Evolutionary conservation across 441 rosid genomes (phyloP), one percentile per base, ranked within the genome.

Genomic region (Populus hybrid): DNA sequence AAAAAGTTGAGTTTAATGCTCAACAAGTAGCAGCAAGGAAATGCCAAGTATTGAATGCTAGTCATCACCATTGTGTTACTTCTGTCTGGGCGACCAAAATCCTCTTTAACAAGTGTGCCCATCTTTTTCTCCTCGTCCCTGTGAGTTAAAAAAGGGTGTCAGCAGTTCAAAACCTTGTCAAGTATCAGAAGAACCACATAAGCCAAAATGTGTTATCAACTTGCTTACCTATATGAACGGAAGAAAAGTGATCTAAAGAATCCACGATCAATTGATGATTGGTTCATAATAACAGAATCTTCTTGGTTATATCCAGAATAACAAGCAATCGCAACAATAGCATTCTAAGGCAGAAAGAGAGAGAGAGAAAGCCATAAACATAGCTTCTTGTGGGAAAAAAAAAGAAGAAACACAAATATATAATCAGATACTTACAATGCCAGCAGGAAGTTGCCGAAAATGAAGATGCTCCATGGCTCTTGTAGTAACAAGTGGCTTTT

Each of bases 401-500:
- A 9, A 28, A 65, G 6, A 53, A 40, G 18, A 28, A 72, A 71
- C 16, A 57, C n/a, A 40, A 23, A 70, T 38, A 68, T 68, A 69
- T 68, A 71, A 61, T 59, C 35, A 42, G 28, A 73, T 70, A 79
- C 86, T 88, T 82, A 96, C 99, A 87, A 94, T 96, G 85, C 99
- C 99, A 69, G 99, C 99, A 32, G 98, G 99, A 84, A 96, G 98
- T 85, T 96, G 98, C 92, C 98, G 87, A 80, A 96, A 96, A 84
- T 96, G 99, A 76, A 96, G 99, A 78, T 96, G 99, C 84, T 96
- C 99, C 98, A 96, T 96, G 74, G 98, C 99, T 79, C 98, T 87
- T 69, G 99, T 96, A 61, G 99, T 94, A 83, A 96, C 99, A 75
- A 96, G 95, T 32, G 98, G 99, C 81, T 94, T 94, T 84, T 94